A percentile compares a stretch with the other conserved stretches of the same genome.
Evolutionary conservation across 495 filamentous ascomycete genomes (phyloP).

Genomic region (Terfezia claveryi): DNA sequence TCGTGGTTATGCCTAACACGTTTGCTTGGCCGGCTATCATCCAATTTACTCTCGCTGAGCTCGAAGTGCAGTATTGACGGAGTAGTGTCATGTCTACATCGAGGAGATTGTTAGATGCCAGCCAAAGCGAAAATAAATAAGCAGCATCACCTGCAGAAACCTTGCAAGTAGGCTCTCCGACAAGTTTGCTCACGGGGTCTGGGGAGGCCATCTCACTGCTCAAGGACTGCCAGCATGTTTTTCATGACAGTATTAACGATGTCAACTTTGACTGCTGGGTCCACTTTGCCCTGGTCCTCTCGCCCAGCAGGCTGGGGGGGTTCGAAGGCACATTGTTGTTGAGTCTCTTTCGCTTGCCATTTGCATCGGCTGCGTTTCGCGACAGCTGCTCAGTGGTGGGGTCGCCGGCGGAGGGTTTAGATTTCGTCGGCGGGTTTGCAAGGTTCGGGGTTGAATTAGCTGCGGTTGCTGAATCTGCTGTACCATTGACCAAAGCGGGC

Average conservation of each 20-base stretch:
- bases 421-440: conserved; percentile 1
- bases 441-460: not conserved
- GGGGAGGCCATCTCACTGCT: conserved; percentile 5
- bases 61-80: conserved; percentile 9
- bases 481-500: no score
- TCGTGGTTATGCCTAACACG: not conserved
- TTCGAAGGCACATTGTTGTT: not conserved
- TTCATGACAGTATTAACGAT: conserved; percentile 7
- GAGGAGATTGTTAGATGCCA: no score
- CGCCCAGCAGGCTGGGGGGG: not conserved
- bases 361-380: conserved; percentile 5
- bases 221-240: conserved; percentile 14
- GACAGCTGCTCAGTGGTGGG: conserved; percentile 1
- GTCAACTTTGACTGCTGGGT: not conserved
- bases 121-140: no score
- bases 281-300: not conserved
- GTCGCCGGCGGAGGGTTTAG: not conserved
- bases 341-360: conserved; percentile 11
- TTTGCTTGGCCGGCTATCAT: not conserved
- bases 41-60: not conserved
- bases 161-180: no score
- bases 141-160: no score
- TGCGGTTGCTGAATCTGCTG: no score
- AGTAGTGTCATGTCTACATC: conserved; percentile 9
- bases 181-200: no score